Percentiles rank a stretch among this genome's conserved stretches.
phyloP scores from a whole-genome alignment of 768 basidiomycete genomes.

The Podaxis rugospora region DNA sequence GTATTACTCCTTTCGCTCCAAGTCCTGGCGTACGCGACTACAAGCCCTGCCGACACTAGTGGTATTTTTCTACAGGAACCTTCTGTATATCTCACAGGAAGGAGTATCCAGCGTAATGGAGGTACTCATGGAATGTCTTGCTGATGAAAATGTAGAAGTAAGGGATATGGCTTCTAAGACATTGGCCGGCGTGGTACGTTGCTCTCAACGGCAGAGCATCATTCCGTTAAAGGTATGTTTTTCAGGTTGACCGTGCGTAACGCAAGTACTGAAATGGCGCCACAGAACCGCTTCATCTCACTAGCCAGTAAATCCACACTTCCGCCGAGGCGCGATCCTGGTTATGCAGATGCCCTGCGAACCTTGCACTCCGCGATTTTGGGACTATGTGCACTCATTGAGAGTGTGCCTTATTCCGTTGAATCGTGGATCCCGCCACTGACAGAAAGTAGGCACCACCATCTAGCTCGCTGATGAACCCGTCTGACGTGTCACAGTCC shows the following conservation, averaged over 20 bases:
- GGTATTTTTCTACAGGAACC: conserved; percentile 88
- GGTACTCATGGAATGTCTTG: conserved; percentile 75
- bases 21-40: conserved; percentile 91
- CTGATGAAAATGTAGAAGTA: conserved; percentile 91
- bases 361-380: conserved; percentile 85
- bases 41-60: conserved; percentile 86
- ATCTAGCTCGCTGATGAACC: conserved; percentile 6
- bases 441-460: conserved; percentile 55
- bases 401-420: conserved; percentile 92
- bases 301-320: conserved; percentile 58
- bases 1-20: conserved; percentile 6
- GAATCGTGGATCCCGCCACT: conserved; percentile 87
- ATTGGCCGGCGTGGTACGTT: conserved; percentile 81
- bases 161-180: conserved; percentile 87
- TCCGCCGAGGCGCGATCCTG: conserved; percentile 63
- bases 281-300: conserved; percentile 75
- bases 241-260: not conserved
- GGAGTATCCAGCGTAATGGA: conserved; percentile 75
- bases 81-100: conserved; percentile 66
- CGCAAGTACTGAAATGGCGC: not conserved
- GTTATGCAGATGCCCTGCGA: conserved; percentile 69
- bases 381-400: conserved; percentile 85
- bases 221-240: conserved; percentile 67
- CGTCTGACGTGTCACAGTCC: conserved; percentile 35
- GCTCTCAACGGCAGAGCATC: conserved; percentile 87